A percentile compares a stretch with the other conserved stretches of the same genome.
phyloP scores from a whole-genome alignment of 2,329 filamentous ascomycete genomes.

The Epichloe aotearoae region DNA sequence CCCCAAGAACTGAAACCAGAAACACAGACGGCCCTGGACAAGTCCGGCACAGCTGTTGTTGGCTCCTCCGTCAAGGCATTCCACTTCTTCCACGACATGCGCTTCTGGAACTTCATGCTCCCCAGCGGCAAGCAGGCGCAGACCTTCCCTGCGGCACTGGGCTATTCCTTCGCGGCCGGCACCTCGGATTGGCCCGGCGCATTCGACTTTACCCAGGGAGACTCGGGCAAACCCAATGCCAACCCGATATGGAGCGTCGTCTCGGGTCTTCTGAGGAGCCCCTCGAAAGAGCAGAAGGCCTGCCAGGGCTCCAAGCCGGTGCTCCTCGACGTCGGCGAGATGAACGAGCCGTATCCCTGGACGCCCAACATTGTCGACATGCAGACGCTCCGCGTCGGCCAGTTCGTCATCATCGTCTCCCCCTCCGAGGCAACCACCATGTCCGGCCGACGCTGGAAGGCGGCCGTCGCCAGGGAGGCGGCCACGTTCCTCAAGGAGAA shows the following conservation, averaged over 20 bases:
- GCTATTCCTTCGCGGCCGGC: constrained; percentile 85
- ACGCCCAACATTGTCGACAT: constrained; percentile 85
- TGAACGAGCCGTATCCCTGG: constrained; percentile 71
- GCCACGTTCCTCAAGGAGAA: constrained; percentile 33
- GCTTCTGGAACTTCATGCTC: constrained; percentile 58
- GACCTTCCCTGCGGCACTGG: constrained; percentile 78
- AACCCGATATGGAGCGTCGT: constrained; percentile 74
- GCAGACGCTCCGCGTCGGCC: constrained; percentile 72
- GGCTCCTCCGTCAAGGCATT: constrained; percentile 63
- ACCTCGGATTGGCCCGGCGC: constrained; percentile 84
- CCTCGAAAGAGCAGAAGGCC: constrained; percentile 52
- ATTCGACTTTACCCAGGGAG: constrained; percentile 88
- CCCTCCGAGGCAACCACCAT: constrained; percentile 88
- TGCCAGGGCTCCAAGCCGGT: constrained; percentile 80
- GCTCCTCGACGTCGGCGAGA: constrained; percentile 75
- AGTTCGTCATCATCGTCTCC: constrained; percentile 70
- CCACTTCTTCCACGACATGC: constrained; percentile 77
- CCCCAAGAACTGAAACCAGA: background rate
- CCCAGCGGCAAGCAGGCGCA: constrained; percentile 56
- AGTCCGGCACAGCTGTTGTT: constrained; percentile 34
- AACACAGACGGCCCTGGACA: constrained; percentile 25
- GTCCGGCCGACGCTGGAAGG: constrained; percentile 77
- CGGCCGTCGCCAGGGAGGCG: constrained; percentile 45
- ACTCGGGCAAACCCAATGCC: constrained; percentile 51
- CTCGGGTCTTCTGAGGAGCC: constrained; percentile 56